A percentile compares a stretch with the other conserved stretches of the same genome.
Evolutionary conservation across 495 filamentous ascomycete species (phyloP).

Genomic region (Cercophora sp.): DNA sequence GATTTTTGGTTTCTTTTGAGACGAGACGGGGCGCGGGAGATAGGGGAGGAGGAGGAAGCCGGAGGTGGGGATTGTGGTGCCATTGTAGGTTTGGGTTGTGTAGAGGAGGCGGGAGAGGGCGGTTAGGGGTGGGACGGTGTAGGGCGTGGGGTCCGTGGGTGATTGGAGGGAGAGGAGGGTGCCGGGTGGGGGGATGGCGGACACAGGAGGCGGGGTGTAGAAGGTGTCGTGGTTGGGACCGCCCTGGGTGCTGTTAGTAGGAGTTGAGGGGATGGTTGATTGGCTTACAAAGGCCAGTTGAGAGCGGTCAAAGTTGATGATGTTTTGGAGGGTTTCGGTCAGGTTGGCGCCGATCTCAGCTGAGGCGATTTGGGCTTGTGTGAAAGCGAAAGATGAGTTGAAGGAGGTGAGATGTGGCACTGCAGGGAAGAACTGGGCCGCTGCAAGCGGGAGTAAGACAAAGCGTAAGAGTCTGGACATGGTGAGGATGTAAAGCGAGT

Average conservation of each 20-base stretch:
- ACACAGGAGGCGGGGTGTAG: constrained; percentile 20
- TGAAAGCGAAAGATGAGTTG: constrained; percentile 36
- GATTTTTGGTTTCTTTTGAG: constrained; percentile 11
- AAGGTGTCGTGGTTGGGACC: constrained; percentile 23
- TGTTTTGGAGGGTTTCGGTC: constrained; percentile 23
- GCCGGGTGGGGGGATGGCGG: constrained; percentile 19
- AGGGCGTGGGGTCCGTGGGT: constrained; percentile 31
- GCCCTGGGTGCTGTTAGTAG: no score
- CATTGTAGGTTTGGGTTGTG: constrained; percentile 41
- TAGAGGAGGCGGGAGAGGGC: constrained; percentile 49
- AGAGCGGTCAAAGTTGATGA: constrained; percentile 33
- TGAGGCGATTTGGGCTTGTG: constrained; percentile 24
- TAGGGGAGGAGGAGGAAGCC: constrained; percentile 54
- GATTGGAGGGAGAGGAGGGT: constrained; percentile 33
- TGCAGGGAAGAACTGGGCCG: no score
- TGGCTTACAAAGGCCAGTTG: constrained; percentile 37
- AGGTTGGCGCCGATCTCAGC: constrained; percentile 22
- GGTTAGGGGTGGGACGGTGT: constrained; percentile 34
- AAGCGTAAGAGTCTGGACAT: no score
- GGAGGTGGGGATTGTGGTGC: constrained; percentile 45
- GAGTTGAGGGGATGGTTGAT: no score
- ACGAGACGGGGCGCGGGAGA: constrained; percentile 14
- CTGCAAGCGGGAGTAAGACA: no score
- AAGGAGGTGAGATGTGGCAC: no score
- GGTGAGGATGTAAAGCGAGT: no score